These are phyloP conservation scores for Kregervanrija pseudodelftensis DNA, from an alignment of 805 yeast species.

Conservation along the genomic window DNA sequence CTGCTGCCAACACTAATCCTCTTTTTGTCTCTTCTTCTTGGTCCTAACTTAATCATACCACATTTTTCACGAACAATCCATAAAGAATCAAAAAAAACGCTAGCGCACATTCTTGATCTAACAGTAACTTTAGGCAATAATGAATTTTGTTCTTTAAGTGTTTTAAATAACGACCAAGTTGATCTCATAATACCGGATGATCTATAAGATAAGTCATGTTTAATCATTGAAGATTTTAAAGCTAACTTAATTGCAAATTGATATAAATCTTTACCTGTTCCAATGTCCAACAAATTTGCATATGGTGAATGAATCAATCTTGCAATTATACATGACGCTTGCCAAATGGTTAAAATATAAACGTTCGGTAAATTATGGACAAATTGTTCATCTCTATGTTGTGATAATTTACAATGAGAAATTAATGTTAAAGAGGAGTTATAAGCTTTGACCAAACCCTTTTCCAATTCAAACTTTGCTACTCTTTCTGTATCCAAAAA, in stretches of 20 bases:
- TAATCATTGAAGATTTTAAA: slow-evolving; percentile 73
- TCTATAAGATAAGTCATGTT: slow-evolving; percentile 89
- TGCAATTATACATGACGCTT: slow-evolving; percentile 79
- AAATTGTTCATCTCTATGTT: slow-evolving; percentile 50
- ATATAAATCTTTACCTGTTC: slow-evolving; percentile 64
- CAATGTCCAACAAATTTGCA: slow-evolving; percentile 57
- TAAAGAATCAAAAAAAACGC: slow-evolving; percentile 85
- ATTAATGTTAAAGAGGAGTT: slow-evolving; percentile 72
- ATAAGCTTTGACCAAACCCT: slow-evolving; percentile 70
- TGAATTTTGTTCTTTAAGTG: slow-evolving; percentile 49
- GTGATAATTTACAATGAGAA: slow-evolving; percentile 57
- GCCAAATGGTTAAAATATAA: slow-evolving; percentile 81
- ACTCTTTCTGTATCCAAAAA: slow-evolving; percentile 58
- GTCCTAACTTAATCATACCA: slow-evolving; percentile 67
- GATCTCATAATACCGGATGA: slow-evolving; percentile 91
- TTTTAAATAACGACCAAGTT: slow-evolving; percentile 81
- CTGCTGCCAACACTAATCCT: slow-evolving; percentile 1
- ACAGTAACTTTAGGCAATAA: slow-evolving; percentile 44
- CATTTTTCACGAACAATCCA: slow-evolving; percentile 80
- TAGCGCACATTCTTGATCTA: slow-evolving; percentile 83
- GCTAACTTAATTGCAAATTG: slow-evolving; percentile 61
- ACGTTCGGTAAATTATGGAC: slow-evolving; percentile 79
- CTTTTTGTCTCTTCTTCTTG: slow-evolving; percentile 17
- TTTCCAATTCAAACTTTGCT: slow-evolving; percentile 51
- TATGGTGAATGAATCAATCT: slow-evolving; percentile 72